Evolutionary conservation across 2,329 filamentous ascomycete species (phyloP), one percentile per base, ranked within the genome.

Genomic region (Stenocarpella maydis): DNA sequence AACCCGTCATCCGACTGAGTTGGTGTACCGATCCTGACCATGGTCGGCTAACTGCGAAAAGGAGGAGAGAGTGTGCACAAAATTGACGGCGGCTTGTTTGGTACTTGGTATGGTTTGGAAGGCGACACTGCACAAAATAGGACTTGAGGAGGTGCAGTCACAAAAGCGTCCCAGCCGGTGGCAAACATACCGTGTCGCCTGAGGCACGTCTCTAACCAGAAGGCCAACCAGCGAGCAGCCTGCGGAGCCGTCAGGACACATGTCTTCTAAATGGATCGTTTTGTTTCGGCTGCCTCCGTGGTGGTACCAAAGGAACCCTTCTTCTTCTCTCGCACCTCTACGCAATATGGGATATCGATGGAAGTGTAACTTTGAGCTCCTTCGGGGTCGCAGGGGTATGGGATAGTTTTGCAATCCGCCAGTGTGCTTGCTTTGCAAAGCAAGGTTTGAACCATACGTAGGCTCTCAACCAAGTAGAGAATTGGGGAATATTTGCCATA

Each of bases 1-100:
- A 67, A 71, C 1, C 41, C 67, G 41, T 71, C 69, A 37, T 69
- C 69, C n/a, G 63, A 67, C 12, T 58, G 54, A 4, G 21, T 7
- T 1, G 63, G 63, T 1, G 50, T 31, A 17, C 49, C 4, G 17
- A 69, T 28, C 47, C 28, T 63, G 34, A 28, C 55, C 69, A 71
- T 69, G 2, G 1, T 67, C 3, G 19, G 8, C 31, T 21, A 2
- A 19, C 3, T 5, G 7, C 3, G 1, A 2, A 7, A 28, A 21
- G n/a, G 37, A 8, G 28, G 17, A 45, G 15, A 34, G 17, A 45
- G 15, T 24, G 2, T 34, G 39, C 15, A 19, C 7, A 10, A 17
- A 6, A 7, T 37, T 24, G 43, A 12, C 9, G 28, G 14, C 1
- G 19, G 14, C 28, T 19, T 26, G 41, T 34, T 26, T 2, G 53